phyloP scores from a whole-genome alignment of 1,284 basidiomycete species.

The Ceratobasidium sp. region DNA sequence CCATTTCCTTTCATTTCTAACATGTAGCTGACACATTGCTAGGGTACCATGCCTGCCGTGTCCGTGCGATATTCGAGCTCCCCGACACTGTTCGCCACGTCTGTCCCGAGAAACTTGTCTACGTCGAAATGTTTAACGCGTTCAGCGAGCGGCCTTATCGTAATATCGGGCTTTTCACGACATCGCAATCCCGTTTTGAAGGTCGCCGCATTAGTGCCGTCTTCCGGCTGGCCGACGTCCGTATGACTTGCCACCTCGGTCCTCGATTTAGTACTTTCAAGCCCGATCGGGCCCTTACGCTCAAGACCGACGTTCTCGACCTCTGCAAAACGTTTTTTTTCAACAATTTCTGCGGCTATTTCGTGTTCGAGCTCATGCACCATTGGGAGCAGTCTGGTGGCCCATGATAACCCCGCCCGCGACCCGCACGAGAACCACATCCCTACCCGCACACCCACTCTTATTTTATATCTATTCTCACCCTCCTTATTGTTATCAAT shows the following conservation, averaged over 20 bases:
- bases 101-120: background rate
- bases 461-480: too few relatives aligned
- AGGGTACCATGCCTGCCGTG: slow-evolving; percentile 12
- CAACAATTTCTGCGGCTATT: slow-evolving; percentile 29
- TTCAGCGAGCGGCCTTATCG: background rate
- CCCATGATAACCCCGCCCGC: too few relatives aligned
- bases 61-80: slow-evolving; percentile 22
- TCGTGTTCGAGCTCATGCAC: slow-evolving; percentile 9
- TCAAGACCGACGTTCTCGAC: background rate
- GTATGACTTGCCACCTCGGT: slow-evolving; percentile 35
- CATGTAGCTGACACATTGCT: background rate
- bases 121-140: slow-evolving; percentile 34
- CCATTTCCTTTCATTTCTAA: background rate
- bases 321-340: slow-evolving; percentile 13
- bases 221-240: slow-evolving; percentile 9
- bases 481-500: too few relatives aligned
- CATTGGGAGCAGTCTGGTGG: too few relatives aligned
- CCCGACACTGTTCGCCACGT: background rate
- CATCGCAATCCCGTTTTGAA: background rate
- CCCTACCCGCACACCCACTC: too few relatives aligned
- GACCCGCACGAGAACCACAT: too few relatives aligned
- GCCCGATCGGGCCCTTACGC: background rate
- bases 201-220: background rate
- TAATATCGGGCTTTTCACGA: background rate
- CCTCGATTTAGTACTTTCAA: slow-evolving; percentile 12